Evolutionary conservation across 805 yeast species (phyloP).

Genomic region (Clavispora santaluciae): DNA sequence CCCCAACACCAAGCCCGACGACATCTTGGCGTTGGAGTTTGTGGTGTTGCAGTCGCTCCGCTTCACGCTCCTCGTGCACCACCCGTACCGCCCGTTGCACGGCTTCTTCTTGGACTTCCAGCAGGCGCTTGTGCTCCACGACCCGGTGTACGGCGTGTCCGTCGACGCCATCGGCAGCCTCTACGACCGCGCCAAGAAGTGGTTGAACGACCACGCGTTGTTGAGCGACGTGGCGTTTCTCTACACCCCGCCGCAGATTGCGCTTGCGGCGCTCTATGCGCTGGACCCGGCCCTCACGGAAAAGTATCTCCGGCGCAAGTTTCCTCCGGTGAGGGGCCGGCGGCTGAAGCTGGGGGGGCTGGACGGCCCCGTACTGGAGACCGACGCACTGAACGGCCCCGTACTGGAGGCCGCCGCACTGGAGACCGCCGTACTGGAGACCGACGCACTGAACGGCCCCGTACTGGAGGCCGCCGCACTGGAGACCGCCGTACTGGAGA

Average conservation of each 20-base stretch:
- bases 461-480: constrained; percentile 8
- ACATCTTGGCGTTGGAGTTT: constrained; percentile 77
- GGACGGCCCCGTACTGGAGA: constrained; percentile 5
- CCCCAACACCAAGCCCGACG: constrained; percentile 58
- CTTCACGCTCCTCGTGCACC: constrained; percentile 82
- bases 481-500: constrained; percentile 5
- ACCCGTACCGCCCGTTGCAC: constrained; percentile 83
- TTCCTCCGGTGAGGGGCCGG: constrained; percentile 16
- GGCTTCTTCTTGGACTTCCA: constrained; percentile 94
- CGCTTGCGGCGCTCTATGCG: constrained; percentile 75
- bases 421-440: not conserved
- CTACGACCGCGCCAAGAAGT: constrained; percentile 65
- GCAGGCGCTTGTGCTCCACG: constrained; percentile 41
- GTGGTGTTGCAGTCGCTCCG: constrained; percentile 64
- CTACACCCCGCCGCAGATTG: constrained; percentile 93
- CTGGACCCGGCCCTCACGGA: constrained; percentile 60
- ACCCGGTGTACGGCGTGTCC: constrained; percentile 38
- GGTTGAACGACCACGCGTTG: constrained; percentile 59
- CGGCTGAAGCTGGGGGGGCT: constrained; percentile 6
- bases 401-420: too few species aligned
- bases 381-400: constrained; percentile 3
- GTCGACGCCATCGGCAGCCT: constrained; percentile 56
- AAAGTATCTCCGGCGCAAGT: constrained; percentile 63
- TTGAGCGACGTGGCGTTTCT: constrained; percentile 71
- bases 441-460: constrained; percentile 12